Base-by-base conservation (phyloP, 495 filamentous ascomycete genomes). In the Neurospora hispaniola region DNA sequence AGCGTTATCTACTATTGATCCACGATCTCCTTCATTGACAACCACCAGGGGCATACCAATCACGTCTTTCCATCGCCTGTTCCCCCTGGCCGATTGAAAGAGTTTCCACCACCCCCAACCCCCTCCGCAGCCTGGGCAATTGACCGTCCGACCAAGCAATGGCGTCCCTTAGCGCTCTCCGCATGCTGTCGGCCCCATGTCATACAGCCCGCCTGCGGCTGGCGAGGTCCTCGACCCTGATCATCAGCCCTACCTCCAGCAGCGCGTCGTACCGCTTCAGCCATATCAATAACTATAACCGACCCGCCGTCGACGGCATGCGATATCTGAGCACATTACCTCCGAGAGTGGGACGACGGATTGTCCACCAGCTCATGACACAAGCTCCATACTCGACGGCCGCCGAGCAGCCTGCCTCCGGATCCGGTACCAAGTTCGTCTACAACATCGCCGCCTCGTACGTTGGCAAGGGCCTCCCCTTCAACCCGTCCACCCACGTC, bases 381-480 rank as follows among this genome's bases (percentile, higher is more conserved):
- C 6, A 35, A 66, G 54, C 54, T 31, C 23, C 54, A 14, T 66
- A 66, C 27, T 66, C 54, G 54, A 66, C 54, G 54, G 27, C n/a
- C 70, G 44, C 27, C 70, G 42, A 71, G 27, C 42, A 31, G 43
- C 31, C 44, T 71, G 70, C 43, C 70, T 72, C 77, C 59, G 68
- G 69, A 27, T 46, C 75, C n/a, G 62, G 42, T 70, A 69, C 69
- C 71, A 83, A 76, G 74, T 91, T 90, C 75, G 84, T 84, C 46
- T 93, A 91, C 82, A 84, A 88, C 74, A 83, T 91, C 20, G 86
- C 90, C 18, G 90, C 91, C 23, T 88, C 90, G 7, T 92, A 90
- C 76, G 88, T 93, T 14, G 92, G 90, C 71, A 99, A 99, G 84
- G 88, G 90, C 74, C 86, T 88, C 68, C 86, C 84, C 38, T 95